Conservation (phyloP, 2,329 filamentous ascomycete species). For the Lasiodiplodia sp. region DNA sequence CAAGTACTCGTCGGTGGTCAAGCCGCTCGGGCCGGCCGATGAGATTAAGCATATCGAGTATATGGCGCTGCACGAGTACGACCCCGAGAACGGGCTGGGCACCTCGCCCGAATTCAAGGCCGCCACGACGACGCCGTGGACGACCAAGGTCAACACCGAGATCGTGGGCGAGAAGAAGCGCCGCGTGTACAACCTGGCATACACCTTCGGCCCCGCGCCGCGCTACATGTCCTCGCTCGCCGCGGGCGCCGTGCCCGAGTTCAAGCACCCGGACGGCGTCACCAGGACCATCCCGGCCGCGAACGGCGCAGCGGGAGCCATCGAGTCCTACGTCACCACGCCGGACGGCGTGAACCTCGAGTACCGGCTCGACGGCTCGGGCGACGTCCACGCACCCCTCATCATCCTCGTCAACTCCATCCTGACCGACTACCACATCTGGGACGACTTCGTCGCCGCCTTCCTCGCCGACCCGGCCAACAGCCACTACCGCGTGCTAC, state of each 20-base stretch:
- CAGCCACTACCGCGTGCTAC: conserved; percentile 74
- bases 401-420: conserved; percentile 83
- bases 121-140: conserved; percentile 68
- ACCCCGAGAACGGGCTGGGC: conserved; percentile 69
- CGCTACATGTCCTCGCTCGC: conserved; percentile 70
- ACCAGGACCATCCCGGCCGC: conserved; percentile 62
- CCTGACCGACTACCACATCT: conserved; percentile 79
- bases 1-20: conserved; percentile 66
- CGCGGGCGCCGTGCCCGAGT: conserved; percentile 57
- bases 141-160: conserved; percentile 64
- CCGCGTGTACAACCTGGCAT: conserved; percentile 75
- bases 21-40: conserved; percentile 50
- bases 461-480: conserved; percentile 63
- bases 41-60: conserved; percentile 55
- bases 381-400: conserved; percentile 70
- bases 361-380: conserved; percentile 78
- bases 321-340: conserved; percentile 73
- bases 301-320: conserved; percentile 50
- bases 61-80: conserved; percentile 76
- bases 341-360: conserved; percentile 72
- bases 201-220: conserved; percentile 78
- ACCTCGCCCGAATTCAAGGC: conserved; percentile 64
- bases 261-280: conserved; percentile 58
- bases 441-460: conserved; percentile 75
- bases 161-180: conserved; percentile 65